These are phyloP conservation scores for Cynanchum wilfordii DNA, from an alignment of 257 asterid genomes.

Conservation along the genomic window DNA sequence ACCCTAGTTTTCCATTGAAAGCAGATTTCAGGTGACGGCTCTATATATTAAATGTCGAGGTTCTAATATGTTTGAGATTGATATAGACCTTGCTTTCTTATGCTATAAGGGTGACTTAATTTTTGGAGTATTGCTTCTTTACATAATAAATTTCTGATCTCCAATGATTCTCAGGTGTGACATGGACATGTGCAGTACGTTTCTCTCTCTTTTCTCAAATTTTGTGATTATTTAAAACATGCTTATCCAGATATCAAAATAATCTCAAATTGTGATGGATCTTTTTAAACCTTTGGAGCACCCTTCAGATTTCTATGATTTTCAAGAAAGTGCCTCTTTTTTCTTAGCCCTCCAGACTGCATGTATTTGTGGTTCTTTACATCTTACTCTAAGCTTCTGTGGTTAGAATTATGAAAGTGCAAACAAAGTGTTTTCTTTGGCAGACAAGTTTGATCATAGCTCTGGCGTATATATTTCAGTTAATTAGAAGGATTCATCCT, in stretches of 20 bases:
- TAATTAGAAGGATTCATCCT: slow-evolving; percentile 8
- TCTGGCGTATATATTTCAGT: slow-evolving; percentile 23
- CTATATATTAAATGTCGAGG: slow-evolving; percentile 68
- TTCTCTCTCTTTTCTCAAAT: no score
- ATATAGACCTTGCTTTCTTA: slow-evolving; percentile 41
- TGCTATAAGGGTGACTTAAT: no score
- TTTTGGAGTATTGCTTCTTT: no score
- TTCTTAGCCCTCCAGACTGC: not conserved
- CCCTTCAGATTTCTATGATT: slow-evolving; percentile 89
- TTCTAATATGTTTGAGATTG: slow-evolving; percentile 66
- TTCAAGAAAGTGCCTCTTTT: slow-evolving; percentile 53
- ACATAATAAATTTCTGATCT: no score
- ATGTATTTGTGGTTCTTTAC: not conserved
- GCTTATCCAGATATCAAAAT: slow-evolving; percentile 73
- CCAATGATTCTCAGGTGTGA: no score
- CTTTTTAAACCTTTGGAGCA: slow-evolving; percentile 66
- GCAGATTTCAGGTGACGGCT: slow-evolving; percentile 66
- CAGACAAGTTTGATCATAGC: slow-evolving; percentile 48
- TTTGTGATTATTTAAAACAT: slow-evolving; percentile 53
- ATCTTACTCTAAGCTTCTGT: no score
- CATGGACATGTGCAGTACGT: no score
- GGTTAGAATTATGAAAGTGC: slow-evolving; percentile 68
- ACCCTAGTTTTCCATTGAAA: slow-evolving; percentile 65
- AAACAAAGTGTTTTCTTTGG: slow-evolving; percentile 40
- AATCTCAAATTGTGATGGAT: slow-evolving; percentile 88